A percentile compares a stretch with the other conserved stretches of the same genome.
phyloP scores from a whole-genome alignment of 768 basidiomycete species.

The Asterophora lycoperdoides region DNA sequence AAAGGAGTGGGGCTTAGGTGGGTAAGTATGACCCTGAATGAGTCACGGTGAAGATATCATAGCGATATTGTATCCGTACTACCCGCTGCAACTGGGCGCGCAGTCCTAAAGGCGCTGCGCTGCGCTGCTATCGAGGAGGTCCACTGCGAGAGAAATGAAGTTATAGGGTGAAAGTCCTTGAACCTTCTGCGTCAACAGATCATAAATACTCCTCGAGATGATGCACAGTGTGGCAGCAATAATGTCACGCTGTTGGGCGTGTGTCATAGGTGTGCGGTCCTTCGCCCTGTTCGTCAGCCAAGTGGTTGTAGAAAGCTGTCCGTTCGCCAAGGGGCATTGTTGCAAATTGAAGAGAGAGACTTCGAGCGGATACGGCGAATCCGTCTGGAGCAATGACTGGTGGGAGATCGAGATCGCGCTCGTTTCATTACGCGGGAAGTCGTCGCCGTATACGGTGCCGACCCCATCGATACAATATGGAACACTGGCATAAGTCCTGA shows the following conservation, averaged over 20 bases:
- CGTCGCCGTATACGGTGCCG: conserved; percentile 5
- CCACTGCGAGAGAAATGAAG: conserved; percentile 5
- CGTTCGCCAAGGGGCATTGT: conserved; percentile 9
- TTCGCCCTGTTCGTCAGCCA: conserved; percentile 1
- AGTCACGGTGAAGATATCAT: conserved; percentile 16
- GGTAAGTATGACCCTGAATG: too few species aligned
- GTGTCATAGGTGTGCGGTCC: not conserved
- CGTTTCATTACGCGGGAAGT: conserved; percentile 18
- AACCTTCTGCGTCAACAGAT: conserved; percentile 12
- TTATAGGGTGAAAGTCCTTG: conserved; percentile 10
- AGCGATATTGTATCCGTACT: conserved; percentile 2
- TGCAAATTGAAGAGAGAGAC: conserved; percentile 10
- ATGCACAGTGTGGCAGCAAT: not conserved
- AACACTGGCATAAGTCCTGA: conserved; percentile 7
- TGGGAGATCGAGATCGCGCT: conserved; percentile 16
- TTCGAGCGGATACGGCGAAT: conserved; percentile 10
- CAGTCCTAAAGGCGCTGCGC: conserved; percentile 1
- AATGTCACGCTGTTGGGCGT: not conserved
- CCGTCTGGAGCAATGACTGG: conserved; percentile 7
- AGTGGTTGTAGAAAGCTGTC: conserved; percentile 1
- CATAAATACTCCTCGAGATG: conserved; percentile 15
- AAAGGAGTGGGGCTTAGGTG: too few species aligned
- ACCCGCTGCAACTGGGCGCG: conserved; percentile 5
- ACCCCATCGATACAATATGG: conserved; percentile 11
- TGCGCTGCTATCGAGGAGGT: conserved; percentile 9